phyloP scores from a whole-genome alignment of 441 rosid species.

The Erysimum pusillum region DNA sequence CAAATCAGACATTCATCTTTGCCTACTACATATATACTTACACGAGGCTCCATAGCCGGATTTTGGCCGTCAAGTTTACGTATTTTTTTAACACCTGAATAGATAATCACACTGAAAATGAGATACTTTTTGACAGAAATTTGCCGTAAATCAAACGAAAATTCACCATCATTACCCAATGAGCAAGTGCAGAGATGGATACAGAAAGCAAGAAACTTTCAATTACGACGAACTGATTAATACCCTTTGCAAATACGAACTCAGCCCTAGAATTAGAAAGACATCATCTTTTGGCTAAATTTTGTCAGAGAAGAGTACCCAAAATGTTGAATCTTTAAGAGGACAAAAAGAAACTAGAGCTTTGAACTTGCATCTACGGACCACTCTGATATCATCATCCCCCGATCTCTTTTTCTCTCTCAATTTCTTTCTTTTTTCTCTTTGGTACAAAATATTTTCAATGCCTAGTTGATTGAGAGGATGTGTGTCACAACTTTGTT shows the following conservation, averaged over 20 bases:
- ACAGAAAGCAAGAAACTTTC: conserved; percentile 37
- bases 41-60: conserved; percentile 44
- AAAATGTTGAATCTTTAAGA: conserved; percentile 42
- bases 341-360: conserved; percentile 4
- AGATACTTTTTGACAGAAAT: conserved; percentile 11
- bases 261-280: conserved; percentile 44
- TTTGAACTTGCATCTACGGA: conserved; percentile 36
- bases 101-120: conserved; percentile 24
- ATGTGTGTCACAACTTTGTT: conserved; percentile 33
- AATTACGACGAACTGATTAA: conserved; percentile 1
- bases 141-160: conserved; percentile 1
- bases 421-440: not conserved
- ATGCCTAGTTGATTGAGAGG: conserved; percentile 33
- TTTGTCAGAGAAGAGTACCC: conserved; percentile 22
- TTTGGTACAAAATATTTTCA: conserved; percentile 39
- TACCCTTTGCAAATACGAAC: not conserved
- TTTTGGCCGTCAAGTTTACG: not conserved
- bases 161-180: conserved; percentile 17
- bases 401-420: conserved; percentile 29
- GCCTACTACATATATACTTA: conserved; percentile 33
- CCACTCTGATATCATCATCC: conserved; percentile 40
- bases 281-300: conserved; percentile 9
- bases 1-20: not conserved
- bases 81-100: conserved; percentile 38
- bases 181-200: conserved; percentile 17